Conservation (phyloP, 306 rosid genomes). For the Trifolium subterraneum region DNA sequence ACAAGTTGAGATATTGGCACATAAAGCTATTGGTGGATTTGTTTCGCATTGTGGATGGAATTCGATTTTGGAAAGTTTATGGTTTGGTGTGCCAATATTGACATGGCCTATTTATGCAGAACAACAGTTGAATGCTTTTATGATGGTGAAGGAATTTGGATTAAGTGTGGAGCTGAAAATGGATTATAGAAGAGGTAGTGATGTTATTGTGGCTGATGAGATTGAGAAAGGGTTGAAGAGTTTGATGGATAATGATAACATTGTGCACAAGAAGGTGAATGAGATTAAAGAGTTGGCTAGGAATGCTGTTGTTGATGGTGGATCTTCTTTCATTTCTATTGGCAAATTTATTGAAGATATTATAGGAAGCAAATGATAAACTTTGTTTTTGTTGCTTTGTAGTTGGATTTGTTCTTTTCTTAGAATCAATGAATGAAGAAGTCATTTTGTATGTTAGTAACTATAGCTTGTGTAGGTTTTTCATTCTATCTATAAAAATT, state of each 20-base stretch:
- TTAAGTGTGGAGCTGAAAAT: conserved; percentile 55
- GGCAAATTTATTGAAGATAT: conserved; percentile 39
- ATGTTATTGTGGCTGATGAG: conserved; percentile 57
- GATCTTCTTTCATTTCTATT: conserved; percentile 49
- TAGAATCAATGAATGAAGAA: neutral
- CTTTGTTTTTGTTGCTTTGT: neutral
- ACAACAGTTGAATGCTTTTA: conserved; percentile 68
- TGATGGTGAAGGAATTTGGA: conserved; percentile 56
- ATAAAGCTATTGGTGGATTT: conserved; percentile 60
- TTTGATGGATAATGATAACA: conserved; percentile 45
- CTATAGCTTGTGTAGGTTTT: neutral
- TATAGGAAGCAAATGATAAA: conserved; percentile 27
- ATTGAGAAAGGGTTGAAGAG: conserved; percentile 49
- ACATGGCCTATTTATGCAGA: conserved; percentile 84
- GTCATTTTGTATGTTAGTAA: neutral
- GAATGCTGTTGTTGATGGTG: conserved; percentile 46
- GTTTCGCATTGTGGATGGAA: conserved; percentile 79
- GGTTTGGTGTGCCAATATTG: conserved; percentile 70
- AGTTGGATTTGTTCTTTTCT: conserved; percentile 5
- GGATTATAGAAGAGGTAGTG: conserved; percentile 50
- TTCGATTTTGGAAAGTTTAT: conserved; percentile 69
- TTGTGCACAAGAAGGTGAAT: conserved; percentile 51
- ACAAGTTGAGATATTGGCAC: conserved; percentile 58
- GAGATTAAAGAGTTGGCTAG: conserved; percentile 49
- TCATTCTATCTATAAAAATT: neutral